Percentiles rank a stretch among this genome's conserved stretches.
Conservation (phyloP, 1,284 basidiomycete species). For the Apiotrichum sp. region DNA sequence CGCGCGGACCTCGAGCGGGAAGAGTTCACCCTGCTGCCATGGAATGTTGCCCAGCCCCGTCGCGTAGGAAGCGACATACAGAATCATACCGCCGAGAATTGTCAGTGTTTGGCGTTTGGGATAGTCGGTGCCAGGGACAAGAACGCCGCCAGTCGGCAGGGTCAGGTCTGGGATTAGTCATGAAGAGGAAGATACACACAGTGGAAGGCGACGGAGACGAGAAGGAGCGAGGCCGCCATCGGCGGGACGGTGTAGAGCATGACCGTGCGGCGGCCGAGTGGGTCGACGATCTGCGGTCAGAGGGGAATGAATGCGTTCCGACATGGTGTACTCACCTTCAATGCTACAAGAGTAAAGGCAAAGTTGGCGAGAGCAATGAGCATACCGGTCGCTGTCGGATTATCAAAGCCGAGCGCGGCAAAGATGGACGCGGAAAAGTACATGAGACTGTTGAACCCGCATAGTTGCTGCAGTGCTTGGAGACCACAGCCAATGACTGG, state of each 20-base stretch:
- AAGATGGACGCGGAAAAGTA: constrained; percentile 67
- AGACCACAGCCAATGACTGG: constrained; percentile 68
- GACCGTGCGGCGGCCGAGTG: constrained; percentile 66
- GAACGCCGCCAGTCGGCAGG: constrained; percentile 57
- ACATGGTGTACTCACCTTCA: constrained; percentile 51
- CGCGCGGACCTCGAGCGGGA: constrained; percentile 68
- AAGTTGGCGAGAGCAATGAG: constrained; percentile 76
- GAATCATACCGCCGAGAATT: constrained; percentile 70
- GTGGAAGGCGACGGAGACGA: constrained; percentile 31
- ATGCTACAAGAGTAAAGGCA: constrained; percentile 69
- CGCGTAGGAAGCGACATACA: constrained; percentile 76
- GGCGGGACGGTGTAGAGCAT: constrained; percentile 71
- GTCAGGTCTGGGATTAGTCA: constrained; percentile 56
- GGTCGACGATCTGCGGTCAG: constrained; percentile 57
- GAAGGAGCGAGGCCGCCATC: constrained; percentile 64
- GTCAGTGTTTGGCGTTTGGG: constrained; percentile 60
- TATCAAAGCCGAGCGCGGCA: constrained; percentile 69
- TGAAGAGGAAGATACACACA: neutral
- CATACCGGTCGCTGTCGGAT: constrained; percentile 70
- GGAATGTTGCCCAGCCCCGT: constrained; percentile 71
- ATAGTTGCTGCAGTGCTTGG: constrained; percentile 75
- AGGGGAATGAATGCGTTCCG: no score
- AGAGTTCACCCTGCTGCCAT: constrained; percentile 82
- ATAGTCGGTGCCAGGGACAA: constrained; percentile 61
- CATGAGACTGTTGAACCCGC: constrained; percentile 69